Base-by-base conservation (phyloP, 2,329 filamentous ascomycete species). In the Aspergillus ibericus region DNA sequence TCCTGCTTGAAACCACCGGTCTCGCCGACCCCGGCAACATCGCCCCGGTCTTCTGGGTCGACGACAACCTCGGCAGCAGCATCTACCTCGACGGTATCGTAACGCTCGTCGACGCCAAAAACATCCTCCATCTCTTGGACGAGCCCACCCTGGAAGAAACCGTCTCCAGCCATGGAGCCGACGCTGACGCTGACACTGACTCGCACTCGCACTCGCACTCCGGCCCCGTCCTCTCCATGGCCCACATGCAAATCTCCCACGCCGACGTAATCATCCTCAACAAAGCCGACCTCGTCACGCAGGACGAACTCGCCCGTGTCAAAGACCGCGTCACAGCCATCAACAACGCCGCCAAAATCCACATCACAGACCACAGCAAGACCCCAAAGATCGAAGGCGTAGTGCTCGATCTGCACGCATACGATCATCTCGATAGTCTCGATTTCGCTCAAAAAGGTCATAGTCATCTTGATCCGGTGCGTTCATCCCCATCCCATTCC, bases 11-110 rank as follows among this genome's bases (percentile, higher is more conserved):
- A 75, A 99, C 95, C 0, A 98, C 95, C 0, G 95, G 95, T 0
- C 83, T 99, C 5, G 95, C 95, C 4, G 93, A 99, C 70, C 95
- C 95, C 0, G 95, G 95, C 1, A 98, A 98, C 69, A 87, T 99
- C 53, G 95, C 95, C 0, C 95, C 95, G 0, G 79, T 98, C 13
- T 99, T 99, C 78, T 99, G 95, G 95, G 88, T 99, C 25, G 95
- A 99, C 68, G 93, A 98, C 65, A 95, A 93, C 0, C 83, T 99
- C 2, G 93, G 92, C 7, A 96, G 93, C 75, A 93, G 89, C 36
- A 97, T 99, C 68, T 99, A 96, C 74, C 85, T 99, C 0, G 95
- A 99, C 71, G 95, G 95, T 1, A 96, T 99, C 57, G 93, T 98
- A 48, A 98, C 95, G 0, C 81, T 99, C 1, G 91, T 99, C 18